Conservation (phyloP, 2,329 filamentous ascomycete genomes). For the Aspergillus tanneri region DNA sequence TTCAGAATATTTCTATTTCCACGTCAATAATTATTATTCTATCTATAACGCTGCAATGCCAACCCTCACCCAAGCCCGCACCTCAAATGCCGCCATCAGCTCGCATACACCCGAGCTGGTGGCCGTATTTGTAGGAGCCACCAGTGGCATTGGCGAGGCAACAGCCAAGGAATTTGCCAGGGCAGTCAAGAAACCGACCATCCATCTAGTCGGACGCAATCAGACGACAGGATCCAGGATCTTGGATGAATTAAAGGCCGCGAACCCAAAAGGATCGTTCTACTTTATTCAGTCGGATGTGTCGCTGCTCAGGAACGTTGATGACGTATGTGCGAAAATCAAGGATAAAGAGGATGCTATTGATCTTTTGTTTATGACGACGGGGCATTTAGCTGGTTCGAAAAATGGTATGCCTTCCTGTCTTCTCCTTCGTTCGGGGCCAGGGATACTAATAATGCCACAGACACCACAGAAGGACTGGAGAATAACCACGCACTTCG, state of each 20-base stretch:
- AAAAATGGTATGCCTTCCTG: slow-evolving; percentile 8
- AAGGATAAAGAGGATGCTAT: slow-evolving; percentile 51
- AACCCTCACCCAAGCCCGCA: slow-evolving; percentile 11
- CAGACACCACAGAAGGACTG: slow-evolving; percentile 60
- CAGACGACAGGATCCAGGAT: slow-evolving; percentile 39
- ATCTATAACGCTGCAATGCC: no score
- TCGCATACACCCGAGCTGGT: slow-evolving; percentile 43
- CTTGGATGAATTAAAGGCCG: slow-evolving; percentile 40
- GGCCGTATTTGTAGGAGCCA: slow-evolving; percentile 54
- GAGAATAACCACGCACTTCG: slow-evolving; percentile 52
- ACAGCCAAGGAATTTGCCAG: slow-evolving; percentile 49
- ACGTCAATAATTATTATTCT: no score
- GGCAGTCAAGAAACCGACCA: slow-evolving; percentile 40
- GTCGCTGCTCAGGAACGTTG: slow-evolving; percentile 50
- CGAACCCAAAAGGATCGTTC: slow-evolving; percentile 39
- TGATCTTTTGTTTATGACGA: slow-evolving; percentile 57
- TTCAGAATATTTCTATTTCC: no score
- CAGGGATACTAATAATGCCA: neutral
- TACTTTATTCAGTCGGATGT: slow-evolving; percentile 27
- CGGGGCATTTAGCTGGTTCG: slow-evolving; percentile 43
- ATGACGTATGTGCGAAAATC: slow-evolving; percentile 53
- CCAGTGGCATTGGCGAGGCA: slow-evolving; percentile 52
- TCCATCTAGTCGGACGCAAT: slow-evolving; percentile 52
- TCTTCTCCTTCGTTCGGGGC: neutral
- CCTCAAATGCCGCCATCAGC: slow-evolving; percentile 13